These are phyloP conservation scores for Coprinopsis marcescibilis DNA, from an alignment of 768 basidiomycete species.

Conservation along the genomic window DNA sequence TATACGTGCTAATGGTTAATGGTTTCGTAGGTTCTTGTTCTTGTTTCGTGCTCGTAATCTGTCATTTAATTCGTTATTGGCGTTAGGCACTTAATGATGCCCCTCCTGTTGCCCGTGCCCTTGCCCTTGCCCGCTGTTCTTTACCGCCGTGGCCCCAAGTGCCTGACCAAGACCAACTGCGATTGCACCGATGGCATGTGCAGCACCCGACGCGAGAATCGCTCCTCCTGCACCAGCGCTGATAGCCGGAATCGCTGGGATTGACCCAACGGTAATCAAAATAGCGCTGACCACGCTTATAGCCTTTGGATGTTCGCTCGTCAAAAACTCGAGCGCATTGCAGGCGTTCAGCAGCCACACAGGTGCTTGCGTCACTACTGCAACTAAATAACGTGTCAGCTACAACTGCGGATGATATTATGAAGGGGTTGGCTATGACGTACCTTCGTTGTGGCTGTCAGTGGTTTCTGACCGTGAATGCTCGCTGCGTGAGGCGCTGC, in stretches of 20 bases:
- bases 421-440: slow-evolving; percentile 4
- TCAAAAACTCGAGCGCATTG: slow-evolving; percentile 67
- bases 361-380: slow-evolving; percentile 56
- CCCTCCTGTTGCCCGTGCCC: background rate
- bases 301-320: slow-evolving; percentile 67
- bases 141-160: slow-evolving; percentile 29
- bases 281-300: slow-evolving; percentile 72
- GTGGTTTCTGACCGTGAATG: slow-evolving; percentile 22
- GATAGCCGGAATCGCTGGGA: slow-evolving; percentile 68
- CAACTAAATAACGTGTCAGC: slow-evolving; percentile 16
- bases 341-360: slow-evolving; percentile 75
- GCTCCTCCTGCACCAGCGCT: slow-evolving; percentile 66
- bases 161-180: slow-evolving; percentile 66
- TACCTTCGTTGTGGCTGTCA: slow-evolving; percentile 24
- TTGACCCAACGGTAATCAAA: slow-evolving; percentile 71
- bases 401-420: slow-evolving; percentile 2
- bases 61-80: too few relatives aligned
- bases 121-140: slow-evolving; percentile 20
- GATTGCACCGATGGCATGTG: slow-evolving; percentile 74
- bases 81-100: too few relatives aligned
- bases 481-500: slow-evolving; percentile 14
- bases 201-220: slow-evolving; percentile 64
- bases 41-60: too few relatives aligned
- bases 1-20: background rate
- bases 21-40: background rate